A percentile compares a stretch with the other conserved stretches of the same genome.
Conservation (phyloP, 805 yeast genomes). For the Grigorovia jiainica region DNA sequence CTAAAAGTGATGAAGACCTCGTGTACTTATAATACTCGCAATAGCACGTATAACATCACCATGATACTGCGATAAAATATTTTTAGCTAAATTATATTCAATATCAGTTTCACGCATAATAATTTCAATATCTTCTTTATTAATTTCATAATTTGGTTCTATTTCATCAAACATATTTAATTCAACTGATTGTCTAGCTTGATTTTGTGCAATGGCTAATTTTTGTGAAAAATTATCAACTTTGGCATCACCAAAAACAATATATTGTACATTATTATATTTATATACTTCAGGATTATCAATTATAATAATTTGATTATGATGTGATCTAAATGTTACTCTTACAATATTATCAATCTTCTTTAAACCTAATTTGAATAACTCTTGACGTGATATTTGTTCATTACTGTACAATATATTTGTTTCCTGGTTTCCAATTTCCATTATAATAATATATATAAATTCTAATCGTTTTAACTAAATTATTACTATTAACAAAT, state of each 20-base stretch:
- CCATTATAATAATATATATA: no score
- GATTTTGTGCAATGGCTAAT: conserved; percentile 68
- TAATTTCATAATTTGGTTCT: conserved; percentile 44
- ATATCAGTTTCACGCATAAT: conserved; percentile 85
- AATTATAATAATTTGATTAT: conserved; percentile 80
- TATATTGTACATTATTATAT: conserved; percentile 65
- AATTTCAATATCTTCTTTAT: conserved; percentile 69
- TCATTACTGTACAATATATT: conserved; percentile 77
- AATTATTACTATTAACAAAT: no score
- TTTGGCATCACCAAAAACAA: conserved; percentile 64
- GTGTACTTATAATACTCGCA: not conserved
- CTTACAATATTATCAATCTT: conserved; percentile 82
- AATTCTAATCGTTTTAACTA: no score
- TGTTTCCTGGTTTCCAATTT: conserved; percentile 9
- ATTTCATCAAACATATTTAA: conserved; percentile 20
- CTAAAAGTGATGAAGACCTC: no score
- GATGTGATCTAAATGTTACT: conserved; percentile 87
- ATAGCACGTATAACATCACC: conserved; percentile 94
- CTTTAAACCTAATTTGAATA: conserved; percentile 39
- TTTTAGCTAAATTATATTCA: conserved; percentile 80
- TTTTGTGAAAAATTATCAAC: conserved; percentile 86
- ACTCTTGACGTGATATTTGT: conserved; percentile 84
- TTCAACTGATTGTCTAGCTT: conserved; percentile 39
- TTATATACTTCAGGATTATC: conserved; percentile 89
- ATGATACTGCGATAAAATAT: conserved; percentile 76